These are phyloP conservation scores for Apiospora hydei DNA, from an alignment of 2,329 filamentous ascomycete species.

Conservation along the genomic window DNA sequence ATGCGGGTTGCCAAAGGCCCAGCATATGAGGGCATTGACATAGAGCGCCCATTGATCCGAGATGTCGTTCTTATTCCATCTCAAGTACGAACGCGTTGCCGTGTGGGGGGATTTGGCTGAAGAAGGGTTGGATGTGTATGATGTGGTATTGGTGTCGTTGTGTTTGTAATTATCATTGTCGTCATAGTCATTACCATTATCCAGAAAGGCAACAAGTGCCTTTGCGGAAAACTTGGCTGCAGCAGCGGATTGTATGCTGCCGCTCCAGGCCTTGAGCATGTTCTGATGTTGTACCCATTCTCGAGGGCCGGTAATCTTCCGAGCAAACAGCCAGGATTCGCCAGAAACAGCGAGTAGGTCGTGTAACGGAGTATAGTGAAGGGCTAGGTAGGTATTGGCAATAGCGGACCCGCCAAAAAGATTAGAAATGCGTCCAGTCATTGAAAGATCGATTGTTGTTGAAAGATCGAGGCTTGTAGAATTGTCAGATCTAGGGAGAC, in stretches of 20 bases:
- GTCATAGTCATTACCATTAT: constrained; percentile 34
- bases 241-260: constrained; percentile 47
- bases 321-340: constrained; percentile 64
- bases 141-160: neutral
- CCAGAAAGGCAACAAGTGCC: constrained; percentile 56
- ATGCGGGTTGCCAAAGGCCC: constrained; percentile 56
- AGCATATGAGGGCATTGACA: constrained; percentile 65
- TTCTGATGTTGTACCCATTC: constrained; percentile 56
- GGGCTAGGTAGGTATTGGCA: constrained; percentile 62
- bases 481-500: constrained; percentile 35
- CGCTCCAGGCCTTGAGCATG: constrained; percentile 49
- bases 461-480: constrained; percentile 33
- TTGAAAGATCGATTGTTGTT: constrained; percentile 31
- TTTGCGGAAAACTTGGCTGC: constrained; percentile 60
- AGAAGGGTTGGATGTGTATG: neutral
- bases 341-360: constrained; percentile 65
- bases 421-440: constrained; percentile 43
- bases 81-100: neutral
- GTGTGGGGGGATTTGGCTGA: neutral
- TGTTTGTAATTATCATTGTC: constrained; percentile 22
- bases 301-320: constrained; percentile 55
- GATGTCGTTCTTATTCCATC: constrained; percentile 63
- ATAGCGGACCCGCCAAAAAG: constrained; percentile 55
- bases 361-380: constrained; percentile 65
- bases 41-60: constrained; percentile 88